phyloP scores from a whole-genome alignment of 495 filamentous ascomycete species.

The Lophiostoma macrostomum region DNA sequence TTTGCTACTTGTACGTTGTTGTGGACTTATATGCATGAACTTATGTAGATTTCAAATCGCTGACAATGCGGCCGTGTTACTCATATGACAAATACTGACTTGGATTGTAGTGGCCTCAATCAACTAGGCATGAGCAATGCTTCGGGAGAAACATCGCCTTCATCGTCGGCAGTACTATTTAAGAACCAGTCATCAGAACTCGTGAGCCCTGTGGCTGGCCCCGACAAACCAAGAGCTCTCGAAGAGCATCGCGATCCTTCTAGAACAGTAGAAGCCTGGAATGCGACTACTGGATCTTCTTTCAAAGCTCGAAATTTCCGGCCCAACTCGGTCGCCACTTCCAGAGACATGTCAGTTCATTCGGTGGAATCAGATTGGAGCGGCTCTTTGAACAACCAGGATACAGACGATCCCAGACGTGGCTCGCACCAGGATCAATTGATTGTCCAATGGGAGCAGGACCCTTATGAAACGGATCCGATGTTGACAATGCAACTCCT shows the following conservation, averaged over 20 bases:
- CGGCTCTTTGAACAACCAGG: conserved; percentile 27
- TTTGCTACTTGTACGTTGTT: not conserved
- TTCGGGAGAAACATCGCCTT: conserved; percentile 30
- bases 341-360: conserved; percentile 41
- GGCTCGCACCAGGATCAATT: conserved; percentile 39
- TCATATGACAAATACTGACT: conserved; percentile 29
- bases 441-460: conserved; percentile 56
- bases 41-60: conserved; percentile 24
- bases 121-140: conserved; percentile 25
- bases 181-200: conserved; percentile 30
- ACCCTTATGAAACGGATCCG: conserved; percentile 54
- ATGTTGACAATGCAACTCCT: conserved; percentile 49
- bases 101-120: conserved; percentile 27
- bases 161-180: conserved; percentile 23
- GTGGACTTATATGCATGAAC: conserved; percentile 25
- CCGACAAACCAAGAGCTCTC: conserved; percentile 20
- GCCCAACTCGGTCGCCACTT: conserved; percentile 18
- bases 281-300: conserved; percentile 16
- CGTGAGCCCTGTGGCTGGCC: conserved; percentile 25
- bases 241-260: conserved; percentile 25
- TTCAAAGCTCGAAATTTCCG: conserved; percentile 24
- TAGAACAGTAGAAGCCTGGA: conserved; percentile 26
- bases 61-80: conserved; percentile 17
- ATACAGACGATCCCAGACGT: conserved; percentile 32
- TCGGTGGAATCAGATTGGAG: conserved; percentile 29